Evolutionary conservation across 139 green algal species (phyloP).

Genomic region (Pleodorina starrii): DNA sequence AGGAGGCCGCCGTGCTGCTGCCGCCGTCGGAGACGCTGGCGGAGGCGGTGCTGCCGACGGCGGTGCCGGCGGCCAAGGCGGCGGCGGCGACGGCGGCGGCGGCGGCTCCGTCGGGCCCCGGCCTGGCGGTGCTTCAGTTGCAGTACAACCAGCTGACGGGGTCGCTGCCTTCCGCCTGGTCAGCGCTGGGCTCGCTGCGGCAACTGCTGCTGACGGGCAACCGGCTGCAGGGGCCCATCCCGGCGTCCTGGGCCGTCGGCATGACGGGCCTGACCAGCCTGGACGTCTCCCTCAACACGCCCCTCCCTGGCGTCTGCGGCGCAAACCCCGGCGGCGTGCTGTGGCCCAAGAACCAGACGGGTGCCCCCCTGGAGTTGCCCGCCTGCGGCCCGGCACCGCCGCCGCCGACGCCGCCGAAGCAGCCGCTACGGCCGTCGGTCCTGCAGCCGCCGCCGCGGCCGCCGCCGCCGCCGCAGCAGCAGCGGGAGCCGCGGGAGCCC

Average conservation of each 20-base stretch:
- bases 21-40: neutral
- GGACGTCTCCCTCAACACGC: neutral
- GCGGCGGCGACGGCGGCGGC: neutral
- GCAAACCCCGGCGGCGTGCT: neutral
- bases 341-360: neutral
- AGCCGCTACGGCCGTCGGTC: neutral
- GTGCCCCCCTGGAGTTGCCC: neutral
- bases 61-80: neutral
- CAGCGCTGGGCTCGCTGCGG: neutral
- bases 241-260: neutral
- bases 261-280: neutral
- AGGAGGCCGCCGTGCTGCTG: too few species aligned
- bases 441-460: neutral
- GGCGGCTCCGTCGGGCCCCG: neutral
- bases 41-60: neutral
- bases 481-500: neutral
- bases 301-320: constrained; percentile 2
- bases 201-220: constrained; percentile 20
- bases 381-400: neutral
- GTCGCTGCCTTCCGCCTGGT: constrained; percentile 16
- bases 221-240: constrained; percentile 17
- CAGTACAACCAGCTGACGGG: constrained; percentile 27
- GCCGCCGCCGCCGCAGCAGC: neutral
- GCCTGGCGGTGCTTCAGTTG: constrained; percentile 21
- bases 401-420: neutral